Evolutionary conservation across 108 stramenopile genomes (phyloP).

Genomic region (Nitzschia palea): DNA sequence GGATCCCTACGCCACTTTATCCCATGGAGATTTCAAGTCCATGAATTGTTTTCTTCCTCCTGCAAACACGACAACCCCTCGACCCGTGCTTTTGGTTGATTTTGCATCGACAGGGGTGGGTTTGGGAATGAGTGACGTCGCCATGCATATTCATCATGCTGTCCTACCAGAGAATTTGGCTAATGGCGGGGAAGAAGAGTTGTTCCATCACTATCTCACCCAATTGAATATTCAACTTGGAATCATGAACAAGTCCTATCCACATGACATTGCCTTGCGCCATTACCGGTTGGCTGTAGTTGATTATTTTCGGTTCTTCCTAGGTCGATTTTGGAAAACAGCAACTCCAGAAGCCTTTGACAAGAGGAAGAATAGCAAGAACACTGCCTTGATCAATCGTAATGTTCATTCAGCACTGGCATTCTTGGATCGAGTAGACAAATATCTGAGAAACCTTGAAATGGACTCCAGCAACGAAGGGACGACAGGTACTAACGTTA

Average conservation of each 20-base stretch:
- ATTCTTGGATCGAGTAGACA: constrained; percentile 61
- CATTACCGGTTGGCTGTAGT: constrained; percentile 69
- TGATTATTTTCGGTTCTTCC: constrained; percentile 70
- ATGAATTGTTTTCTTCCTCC: constrained; percentile 79
- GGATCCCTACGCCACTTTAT: constrained; percentile 63
- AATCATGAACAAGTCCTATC: constrained; percentile 22
- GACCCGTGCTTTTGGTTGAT: constrained; percentile 64
- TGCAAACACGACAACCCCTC: background rate
- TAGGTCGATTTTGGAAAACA: constrained; percentile 56
- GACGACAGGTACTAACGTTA: too few relatives aligned
- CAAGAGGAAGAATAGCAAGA: constrained; percentile 55
- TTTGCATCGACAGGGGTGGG: constrained; percentile 81
- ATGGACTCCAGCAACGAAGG: too few relatives aligned
- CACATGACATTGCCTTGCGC: constrained; percentile 47
- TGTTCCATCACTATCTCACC: constrained; percentile 57
- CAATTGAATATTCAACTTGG: constrained; percentile 38
- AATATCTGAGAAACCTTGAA: constrained; percentile 57
- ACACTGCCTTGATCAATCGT: constrained; percentile 70
- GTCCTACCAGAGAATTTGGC: constrained; percentile 50
- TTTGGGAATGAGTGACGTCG: constrained; percentile 70
- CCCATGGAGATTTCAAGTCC: constrained; percentile 80
- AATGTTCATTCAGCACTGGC: constrained; percentile 59
- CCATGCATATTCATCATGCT: constrained; percentile 83
- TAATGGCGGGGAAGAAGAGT: constrained; percentile 55
- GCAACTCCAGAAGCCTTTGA: constrained; percentile 56